These are phyloP conservation scores for Cutaneotrichosporon sp. DNA, from an alignment of 1,284 basidiomycete species.

Conservation along the genomic window DNA sequence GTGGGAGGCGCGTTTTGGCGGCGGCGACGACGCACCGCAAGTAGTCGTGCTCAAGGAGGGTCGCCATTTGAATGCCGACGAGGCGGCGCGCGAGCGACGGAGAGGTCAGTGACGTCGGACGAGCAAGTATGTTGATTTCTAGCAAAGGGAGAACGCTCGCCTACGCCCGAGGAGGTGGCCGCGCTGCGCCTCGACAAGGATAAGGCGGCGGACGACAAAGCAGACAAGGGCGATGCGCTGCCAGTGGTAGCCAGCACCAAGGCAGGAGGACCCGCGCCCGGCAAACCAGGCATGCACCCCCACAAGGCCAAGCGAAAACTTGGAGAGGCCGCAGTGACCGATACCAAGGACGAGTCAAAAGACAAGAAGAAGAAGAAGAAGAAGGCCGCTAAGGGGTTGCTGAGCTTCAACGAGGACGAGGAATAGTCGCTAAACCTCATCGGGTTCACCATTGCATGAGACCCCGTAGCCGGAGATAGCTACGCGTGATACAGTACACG, in stretches of 20 bases:
- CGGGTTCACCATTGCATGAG: slow-evolving; percentile 4
- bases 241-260: slow-evolving; percentile 16
- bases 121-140: not conserved
- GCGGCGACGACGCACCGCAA: slow-evolving; percentile 74
- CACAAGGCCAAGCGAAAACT: slow-evolving; percentile 31
- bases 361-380: slow-evolving; percentile 38
- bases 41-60: slow-evolving; percentile 78
- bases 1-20: slow-evolving; percentile 67
- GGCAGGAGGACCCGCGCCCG: too few relatives aligned
- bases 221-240: slow-evolving; percentile 10
- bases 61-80: slow-evolving; percentile 67
- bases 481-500: not conserved
- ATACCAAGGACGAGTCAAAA: slow-evolving; percentile 22
- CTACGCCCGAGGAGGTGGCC: not conserved
- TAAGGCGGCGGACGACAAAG: slow-evolving; percentile 3
- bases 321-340: slow-evolving; percentile 18
- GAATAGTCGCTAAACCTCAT: slow-evolving; percentile 7
- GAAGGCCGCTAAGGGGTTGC: slow-evolving; percentile 37
- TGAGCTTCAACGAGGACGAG: slow-evolving; percentile 44
- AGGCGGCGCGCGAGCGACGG: slow-evolving; percentile 69
- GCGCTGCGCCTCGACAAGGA: not conserved
- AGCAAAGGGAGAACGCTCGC: slow-evolving; percentile 3
- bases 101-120: slow-evolving; percentile 55
- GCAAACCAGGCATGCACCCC: too few relatives aligned
- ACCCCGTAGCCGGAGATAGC: not conserved